These are phyloP conservation scores for Stemphylium vesicarium DNA, from an alignment of 2,329 filamentous ascomycete species.

Conservation along the genomic window DNA sequence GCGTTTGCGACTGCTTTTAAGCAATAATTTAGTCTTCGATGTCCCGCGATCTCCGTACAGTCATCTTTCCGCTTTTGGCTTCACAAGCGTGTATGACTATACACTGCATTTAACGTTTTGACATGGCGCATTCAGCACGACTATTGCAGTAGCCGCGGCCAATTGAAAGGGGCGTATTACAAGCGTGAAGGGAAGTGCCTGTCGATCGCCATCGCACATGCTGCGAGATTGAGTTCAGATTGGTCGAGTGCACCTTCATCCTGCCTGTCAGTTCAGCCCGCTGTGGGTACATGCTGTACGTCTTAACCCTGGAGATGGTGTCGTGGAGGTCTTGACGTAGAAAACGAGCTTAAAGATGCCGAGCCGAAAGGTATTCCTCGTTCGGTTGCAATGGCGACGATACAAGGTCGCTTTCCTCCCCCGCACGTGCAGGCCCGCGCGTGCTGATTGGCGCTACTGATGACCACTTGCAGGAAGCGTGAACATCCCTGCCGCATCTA, in stretches of 20 bases:
- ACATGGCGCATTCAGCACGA: conserved; percentile 4
- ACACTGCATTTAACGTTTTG: not conserved
- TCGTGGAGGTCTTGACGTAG: not conserved
- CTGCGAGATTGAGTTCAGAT: conserved; percentile 4
- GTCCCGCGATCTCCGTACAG: not conserved
- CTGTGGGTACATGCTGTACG: not conserved
- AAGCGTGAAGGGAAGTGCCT: conserved; percentile 15
- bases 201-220: conserved; percentile 24
- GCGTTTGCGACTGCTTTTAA: conserved; percentile 4
- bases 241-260: conserved; percentile 6
- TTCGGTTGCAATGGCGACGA: not conserved
- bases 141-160: not conserved
- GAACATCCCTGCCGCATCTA: not conserved
- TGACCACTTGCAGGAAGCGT: not conserved
- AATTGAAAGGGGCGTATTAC: conserved; percentile 12
- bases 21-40: not conserved
- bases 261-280: not conserved
- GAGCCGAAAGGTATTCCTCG: not conserved
- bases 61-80: not conserved
- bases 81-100: conserved; percentile 1
- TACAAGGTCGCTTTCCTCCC: not conserved
- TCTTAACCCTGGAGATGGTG: not conserved
- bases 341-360: not conserved
- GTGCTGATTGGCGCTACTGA: not conserved
- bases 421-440: not conserved